Percentiles rank a stretch among this genome's conserved stretches.
Evolutionary conservation across 2,329 filamentous ascomycete species (phyloP).

Genomic region (Chaetomiaceae sp.): DNA sequence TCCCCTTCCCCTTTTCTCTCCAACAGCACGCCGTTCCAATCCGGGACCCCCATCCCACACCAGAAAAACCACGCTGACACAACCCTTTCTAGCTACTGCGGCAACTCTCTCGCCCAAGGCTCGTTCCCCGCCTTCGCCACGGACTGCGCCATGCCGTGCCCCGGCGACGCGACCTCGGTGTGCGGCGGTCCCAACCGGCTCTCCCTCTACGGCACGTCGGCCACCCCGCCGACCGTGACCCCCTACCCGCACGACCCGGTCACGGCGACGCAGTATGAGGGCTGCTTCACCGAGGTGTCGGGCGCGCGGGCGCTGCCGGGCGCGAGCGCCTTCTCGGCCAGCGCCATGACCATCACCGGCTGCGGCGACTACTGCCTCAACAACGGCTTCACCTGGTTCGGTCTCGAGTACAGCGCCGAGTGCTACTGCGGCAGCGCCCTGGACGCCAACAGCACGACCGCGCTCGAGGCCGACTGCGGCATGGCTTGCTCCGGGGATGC

Average conservation of each 20-base stretch:
- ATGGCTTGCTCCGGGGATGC: slow-evolving; percentile 32
- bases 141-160: slow-evolving; percentile 22
- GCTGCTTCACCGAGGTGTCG: slow-evolving; percentile 21
- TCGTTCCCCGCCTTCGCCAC: slow-evolving; percentile 20
- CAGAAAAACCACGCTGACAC: background rate
- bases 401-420: slow-evolving; percentile 23
- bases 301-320: slow-evolving; percentile 19
- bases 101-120: slow-evolving; percentile 13
- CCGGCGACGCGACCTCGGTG: slow-evolving; percentile 11
- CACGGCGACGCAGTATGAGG: slow-evolving; percentile 1
- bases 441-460: slow-evolving; percentile 17
- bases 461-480: slow-evolving; percentile 24
- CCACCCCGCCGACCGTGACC: slow-evolving; percentile 4
- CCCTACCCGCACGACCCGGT: slow-evolving; percentile 15
- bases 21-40: too few relatives aligned
- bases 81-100: slow-evolving; percentile 17
- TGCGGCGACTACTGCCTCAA: slow-evolving; percentile 23
- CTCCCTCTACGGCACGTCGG: slow-evolving; percentile 18
- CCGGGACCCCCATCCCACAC: background rate
- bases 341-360: slow-evolving; percentile 16
- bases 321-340: slow-evolving; percentile 9
- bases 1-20: background rate
- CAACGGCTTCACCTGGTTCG: slow-evolving; percentile 20
- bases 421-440: slow-evolving; percentile 27
- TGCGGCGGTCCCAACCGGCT: slow-evolving; percentile 24